Evolutionary conservation across 2,329 filamentous ascomycete genomes (phyloP).

Genomic region (Pseudogymnoascus sp.): DNA sequence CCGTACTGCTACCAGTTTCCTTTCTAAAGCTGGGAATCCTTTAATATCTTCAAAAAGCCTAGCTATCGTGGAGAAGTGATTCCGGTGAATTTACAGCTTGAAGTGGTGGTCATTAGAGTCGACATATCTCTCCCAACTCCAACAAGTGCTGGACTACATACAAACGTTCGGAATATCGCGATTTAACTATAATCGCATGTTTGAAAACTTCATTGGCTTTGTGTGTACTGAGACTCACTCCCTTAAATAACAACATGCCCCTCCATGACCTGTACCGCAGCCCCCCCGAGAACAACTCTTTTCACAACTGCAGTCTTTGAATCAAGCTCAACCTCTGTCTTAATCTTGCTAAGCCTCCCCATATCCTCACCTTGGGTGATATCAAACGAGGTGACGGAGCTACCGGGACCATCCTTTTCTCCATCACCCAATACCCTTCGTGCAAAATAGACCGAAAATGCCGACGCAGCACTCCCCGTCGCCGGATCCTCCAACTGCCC

Average conservation of each 20-base stretch:
- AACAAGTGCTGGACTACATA: too few relatives aligned
- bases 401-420: slow-evolving; percentile 32
- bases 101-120: too few relatives aligned
- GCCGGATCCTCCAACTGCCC: slow-evolving; percentile 48
- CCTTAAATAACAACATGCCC: slow-evolving; percentile 18
- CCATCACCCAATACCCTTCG: slow-evolving; percentile 32
- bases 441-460: slow-evolving; percentile 47
- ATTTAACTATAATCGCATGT: too few relatives aligned
- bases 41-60: too few relatives aligned
- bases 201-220: too few relatives aligned
- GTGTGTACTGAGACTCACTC: too few relatives aligned
- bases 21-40: too few relatives aligned
- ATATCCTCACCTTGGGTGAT: slow-evolving; percentile 63
- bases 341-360: slow-evolving; percentile 35
- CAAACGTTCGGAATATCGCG: too few relatives aligned
- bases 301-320: slow-evolving; percentile 16
- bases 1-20: too few relatives aligned
- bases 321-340: slow-evolving; percentile 18
- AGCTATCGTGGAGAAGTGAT: too few relatives aligned
- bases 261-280: slow-evolving; percentile 22
- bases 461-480: slow-evolving; percentile 55
- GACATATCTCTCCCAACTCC: too few relatives aligned
- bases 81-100: too few relatives aligned
- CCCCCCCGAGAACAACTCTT: slow-evolving; percentile 20
- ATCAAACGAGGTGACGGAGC: slow-evolving; percentile 21